phyloP scores from a whole-genome alignment of 805 yeast species.

The Candida oleophila region DNA sequence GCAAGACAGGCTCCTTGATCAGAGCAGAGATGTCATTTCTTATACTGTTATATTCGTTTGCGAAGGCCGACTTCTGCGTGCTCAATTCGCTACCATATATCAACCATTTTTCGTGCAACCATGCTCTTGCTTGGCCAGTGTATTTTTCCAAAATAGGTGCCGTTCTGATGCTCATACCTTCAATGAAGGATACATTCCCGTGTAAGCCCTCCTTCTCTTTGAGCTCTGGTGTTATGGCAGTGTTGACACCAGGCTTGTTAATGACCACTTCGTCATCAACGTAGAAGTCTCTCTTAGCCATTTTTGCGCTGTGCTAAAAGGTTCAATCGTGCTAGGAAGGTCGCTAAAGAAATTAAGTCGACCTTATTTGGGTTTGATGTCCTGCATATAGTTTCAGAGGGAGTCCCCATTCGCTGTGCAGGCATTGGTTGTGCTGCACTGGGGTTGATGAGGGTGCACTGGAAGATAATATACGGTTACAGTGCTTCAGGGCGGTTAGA shows the following conservation, averaged over 20 bases:
- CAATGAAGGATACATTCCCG: slow-evolving; percentile 40
- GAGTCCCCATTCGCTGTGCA: too few relatives aligned
- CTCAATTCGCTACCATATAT: slow-evolving; percentile 42
- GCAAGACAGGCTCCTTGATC: slow-evolving; percentile 55
- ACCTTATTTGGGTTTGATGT: too few relatives aligned
- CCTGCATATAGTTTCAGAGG: too few relatives aligned
- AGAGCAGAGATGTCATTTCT: slow-evolving; percentile 28
- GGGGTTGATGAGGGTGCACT: too few relatives aligned
- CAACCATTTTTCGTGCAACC: slow-evolving; percentile 35
- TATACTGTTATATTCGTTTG: slow-evolving; percentile 39
- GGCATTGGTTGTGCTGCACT: too few relatives aligned
- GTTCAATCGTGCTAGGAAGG: too few relatives aligned
- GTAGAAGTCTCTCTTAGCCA: slow-evolving; percentile 46
- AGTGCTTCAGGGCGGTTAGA: too few relatives aligned
- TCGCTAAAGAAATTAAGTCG: too few relatives aligned
- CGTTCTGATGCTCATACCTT: slow-evolving; percentile 56
- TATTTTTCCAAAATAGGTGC: slow-evolving; percentile 47
- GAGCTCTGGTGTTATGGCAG: slow-evolving; percentile 35
- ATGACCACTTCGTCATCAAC: slow-evolving; percentile 49
- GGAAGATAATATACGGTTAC: too few relatives aligned
- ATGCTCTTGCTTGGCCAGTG: slow-evolving; percentile 38
- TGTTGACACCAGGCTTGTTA: slow-evolving; percentile 50
- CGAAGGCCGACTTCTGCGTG: slow-evolving; percentile 46
- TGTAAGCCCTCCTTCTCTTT: slow-evolving; percentile 37
- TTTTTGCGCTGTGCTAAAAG: not conserved